Evolutionary conservation across 352 stramenopile genomes (phyloP).

Genomic region (Aphanomyces astaci): DNA sequence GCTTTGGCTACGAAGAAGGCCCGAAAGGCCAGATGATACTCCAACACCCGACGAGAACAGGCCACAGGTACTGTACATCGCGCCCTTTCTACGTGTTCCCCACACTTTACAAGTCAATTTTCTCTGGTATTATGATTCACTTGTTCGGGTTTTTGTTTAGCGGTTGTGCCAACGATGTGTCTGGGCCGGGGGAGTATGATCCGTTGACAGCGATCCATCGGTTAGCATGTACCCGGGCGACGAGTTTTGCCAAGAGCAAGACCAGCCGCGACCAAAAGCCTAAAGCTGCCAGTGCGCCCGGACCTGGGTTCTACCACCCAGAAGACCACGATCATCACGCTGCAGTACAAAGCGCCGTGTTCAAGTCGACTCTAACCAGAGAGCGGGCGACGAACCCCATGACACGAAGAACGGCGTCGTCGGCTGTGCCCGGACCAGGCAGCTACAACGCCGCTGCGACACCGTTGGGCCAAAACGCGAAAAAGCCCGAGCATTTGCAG

Average conservation of each 20-base stretch:
- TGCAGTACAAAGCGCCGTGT: conserved; percentile 48
- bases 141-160: not conserved
- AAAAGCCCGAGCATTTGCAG: conserved; percentile 64
- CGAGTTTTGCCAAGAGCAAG: conserved; percentile 58
- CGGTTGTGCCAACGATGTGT: conserved; percentile 47
- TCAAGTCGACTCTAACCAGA: conserved; percentile 55
- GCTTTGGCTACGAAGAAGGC: conserved; percentile 70
- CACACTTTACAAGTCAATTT: too few species aligned
- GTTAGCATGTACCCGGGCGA: conserved; percentile 50
- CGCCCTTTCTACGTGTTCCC: not conserved
- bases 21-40: conserved; percentile 63
- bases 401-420: conserved; percentile 25
- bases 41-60: conserved; percentile 47
- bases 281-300: conserved; percentile 40
- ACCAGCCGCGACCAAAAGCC: conserved; percentile 6
- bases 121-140: too few species aligned
- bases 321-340: conserved; percentile 29
- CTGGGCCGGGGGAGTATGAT: conserved; percentile 66
- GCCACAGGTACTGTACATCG: conserved; percentile 32
- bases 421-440: conserved; percentile 48
- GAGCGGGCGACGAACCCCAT: conserved; percentile 35
- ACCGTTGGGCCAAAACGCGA: conserved; percentile 37
- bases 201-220: conserved; percentile 55
- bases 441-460: conserved; percentile 33
- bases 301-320: conserved; percentile 53